Base-by-base conservation (phyloP, 768 basidiomycete species). In the Amyloporia xantha region DNA sequence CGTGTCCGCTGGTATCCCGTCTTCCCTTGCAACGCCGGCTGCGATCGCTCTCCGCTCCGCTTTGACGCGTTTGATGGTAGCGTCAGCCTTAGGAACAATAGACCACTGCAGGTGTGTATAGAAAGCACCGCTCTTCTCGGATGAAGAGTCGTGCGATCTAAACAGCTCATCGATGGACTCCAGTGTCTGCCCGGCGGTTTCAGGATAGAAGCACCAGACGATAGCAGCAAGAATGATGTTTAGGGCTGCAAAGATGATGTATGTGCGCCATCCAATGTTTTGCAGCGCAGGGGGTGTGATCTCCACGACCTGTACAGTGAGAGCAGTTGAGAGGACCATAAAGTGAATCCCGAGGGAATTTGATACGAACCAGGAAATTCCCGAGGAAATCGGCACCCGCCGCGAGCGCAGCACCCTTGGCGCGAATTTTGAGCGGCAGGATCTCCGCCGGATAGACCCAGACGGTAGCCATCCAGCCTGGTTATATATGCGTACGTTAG, bases 181-280 rank as follows among this genome's bases (percentile, higher is more conserved):
- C 17, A 49, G 48, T 19, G 41, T 41, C 24, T 28, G 40, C 11
- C 41, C 41, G 2, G 48, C 39, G 4, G 48, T 49, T 52, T 59
- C 55, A n/a, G 61, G 56, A 56, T 66, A 65, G 56, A 65, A 65
- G 21, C 55, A 38, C 46, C 66, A 68, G 20, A 71, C 68, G 17
- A 74, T 58, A 2, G 70, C 68, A 11, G 73, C 66, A 68, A 69
- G 73, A 38, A 66, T 63, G 20, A 71, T 70, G 54, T 73, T 74
- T 55, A 72, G 68, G 13, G 71, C 61, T 9, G 71, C 71, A 50
- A 74, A 75, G 27, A 74, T 70, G 50, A 72, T 68, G 63, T 71
- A 75, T 3, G 73, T 70, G 23, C 66, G 60, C 66, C 71, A 73
- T 38, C 54, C 52, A 43, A 74, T 70, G 58, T 70, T 71, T n/a